Evolutionary conservation across 2,329 filamentous ascomycete species (phyloP).

Genomic region (Xylaria sp.): DNA sequence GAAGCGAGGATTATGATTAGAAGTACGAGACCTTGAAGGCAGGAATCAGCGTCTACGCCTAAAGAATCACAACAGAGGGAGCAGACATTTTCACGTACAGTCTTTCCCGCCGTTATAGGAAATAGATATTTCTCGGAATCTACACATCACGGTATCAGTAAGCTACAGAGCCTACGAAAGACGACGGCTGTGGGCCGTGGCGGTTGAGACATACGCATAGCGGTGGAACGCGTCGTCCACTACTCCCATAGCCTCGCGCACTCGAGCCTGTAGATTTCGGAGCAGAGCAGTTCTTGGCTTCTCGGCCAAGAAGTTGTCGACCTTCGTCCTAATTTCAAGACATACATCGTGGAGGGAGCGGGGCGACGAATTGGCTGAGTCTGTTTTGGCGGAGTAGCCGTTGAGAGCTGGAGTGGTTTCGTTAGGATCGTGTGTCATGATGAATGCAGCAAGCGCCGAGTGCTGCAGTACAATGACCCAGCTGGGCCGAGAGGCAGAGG

Average conservation of each 20-base stretch:
- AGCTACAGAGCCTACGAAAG: conserved; percentile 7
- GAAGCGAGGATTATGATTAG: conserved; percentile 84
- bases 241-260: conserved; percentile 75
- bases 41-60: conserved; percentile 4
- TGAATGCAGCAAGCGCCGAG: conserved; percentile 15
- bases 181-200: conserved; percentile 7
- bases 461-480: conserved; percentile 10
- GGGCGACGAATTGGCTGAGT: conserved; percentile 20
- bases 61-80: neutral
- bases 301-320: conserved; percentile 70
- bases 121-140: conserved; percentile 81
- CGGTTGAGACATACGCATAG: conserved; percentile 70
- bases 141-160: conserved; percentile 50
- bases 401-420: conserved; percentile 25
- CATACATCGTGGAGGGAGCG: conserved; percentile 38
- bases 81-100: conserved; percentile 58
- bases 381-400: conserved; percentile 29
- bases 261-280: conserved; percentile 76
- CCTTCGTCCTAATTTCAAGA: conserved; percentile 62
- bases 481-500: conserved; percentile 1
- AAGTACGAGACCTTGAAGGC: conserved; percentile 72
- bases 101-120: conserved; percentile 99
- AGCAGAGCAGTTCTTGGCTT: conserved; percentile 65
- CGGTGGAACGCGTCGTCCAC: conserved; percentile 78
- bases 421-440: conserved; percentile 32